A percentile compares a stretch with the other conserved stretches of the same genome.
phyloP scores from a whole-genome alignment of 1,284 basidiomycete species.

The Mycena citricolor region DNA sequence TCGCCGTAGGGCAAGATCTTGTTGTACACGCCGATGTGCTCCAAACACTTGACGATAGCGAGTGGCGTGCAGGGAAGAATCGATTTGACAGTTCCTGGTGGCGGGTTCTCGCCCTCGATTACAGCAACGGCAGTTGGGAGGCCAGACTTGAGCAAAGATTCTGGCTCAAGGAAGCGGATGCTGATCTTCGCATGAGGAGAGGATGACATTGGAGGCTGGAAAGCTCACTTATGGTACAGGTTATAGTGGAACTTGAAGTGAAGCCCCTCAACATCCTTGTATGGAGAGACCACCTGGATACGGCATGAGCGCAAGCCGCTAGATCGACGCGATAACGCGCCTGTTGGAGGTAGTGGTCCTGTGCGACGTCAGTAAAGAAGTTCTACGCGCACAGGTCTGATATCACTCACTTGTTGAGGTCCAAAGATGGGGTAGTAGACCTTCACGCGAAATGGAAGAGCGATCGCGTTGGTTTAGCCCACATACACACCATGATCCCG shows the following conservation, averaged over 20 bases:
- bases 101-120: conserved; percentile 60
- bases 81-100: conserved; percentile 84
- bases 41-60: conserved; percentile 93
- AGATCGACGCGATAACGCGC: conserved; percentile 72
- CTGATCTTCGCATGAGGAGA: conserved; percentile 54
- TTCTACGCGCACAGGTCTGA: conserved; percentile 1
- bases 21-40: conserved; percentile 92
- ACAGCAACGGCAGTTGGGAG: conserved; percentile 34
- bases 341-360: conserved; percentile 97
- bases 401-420: conserved; percentile 65
- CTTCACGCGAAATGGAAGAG: conserved; percentile 37
- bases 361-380: conserved; percentile 19
- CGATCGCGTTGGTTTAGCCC: not conserved
- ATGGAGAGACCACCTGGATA: conserved; percentile 92
- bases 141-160: conserved; percentile 53
- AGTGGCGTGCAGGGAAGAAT: conserved; percentile 97
- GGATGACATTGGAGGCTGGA: conserved; percentile 4
- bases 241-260: conserved; percentile 97
- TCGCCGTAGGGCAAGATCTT: conserved; percentile 90
- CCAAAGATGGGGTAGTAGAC: conserved; percentile 95
- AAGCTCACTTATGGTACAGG: conserved; percentile 89
- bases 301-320: conserved; percentile 44
- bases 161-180: conserved; percentile 75
- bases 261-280: conserved; percentile 97
- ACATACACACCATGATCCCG: conserved; percentile 86